Evolutionary conservation across 2,329 filamentous ascomycete genomes (phyloP).

Genomic region (Colletotrichum tamarilloi): DNA sequence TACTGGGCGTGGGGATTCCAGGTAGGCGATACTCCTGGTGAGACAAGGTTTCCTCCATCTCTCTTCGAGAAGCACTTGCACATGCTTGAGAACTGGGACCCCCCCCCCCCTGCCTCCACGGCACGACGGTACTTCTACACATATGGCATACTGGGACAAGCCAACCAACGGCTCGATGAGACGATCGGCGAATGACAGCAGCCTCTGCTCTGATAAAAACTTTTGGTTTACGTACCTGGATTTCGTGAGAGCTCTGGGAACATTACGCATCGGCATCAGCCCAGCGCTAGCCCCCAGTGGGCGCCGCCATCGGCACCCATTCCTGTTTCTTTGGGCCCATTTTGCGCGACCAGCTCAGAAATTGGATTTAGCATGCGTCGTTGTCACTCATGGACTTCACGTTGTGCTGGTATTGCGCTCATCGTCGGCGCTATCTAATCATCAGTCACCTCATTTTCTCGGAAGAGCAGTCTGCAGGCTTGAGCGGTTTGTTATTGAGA

Average conservation of each 20-base stretch:
- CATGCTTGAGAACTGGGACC: neutral
- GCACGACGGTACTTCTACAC: neutral
- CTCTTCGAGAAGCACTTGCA: neutral
- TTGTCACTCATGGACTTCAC: neutral
- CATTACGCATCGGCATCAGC: conserved; percentile 25
- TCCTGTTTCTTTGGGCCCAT: neutral
- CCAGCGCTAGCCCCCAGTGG: neutral
- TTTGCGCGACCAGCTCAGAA: neutral
- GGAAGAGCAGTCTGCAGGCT: neutral
- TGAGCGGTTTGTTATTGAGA: neutral
- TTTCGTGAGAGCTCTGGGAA: conserved; percentile 42
- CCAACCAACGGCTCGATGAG: conserved; percentile 37
- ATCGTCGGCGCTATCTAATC: neutral
- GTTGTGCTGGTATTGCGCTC: neutral
- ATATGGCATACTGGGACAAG: neutral
- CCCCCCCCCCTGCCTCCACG: neutral
- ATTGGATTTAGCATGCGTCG: neutral
- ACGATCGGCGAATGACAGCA: conserved; percentile 36
- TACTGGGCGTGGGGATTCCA: conserved; percentile 9
- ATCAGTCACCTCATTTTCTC: neutral
- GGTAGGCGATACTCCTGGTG: neutral
- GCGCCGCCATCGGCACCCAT: neutral
- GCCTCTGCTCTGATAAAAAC: conserved; percentile 22
- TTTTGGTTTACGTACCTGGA: conserved; percentile 49
- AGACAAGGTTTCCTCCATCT: neutral